Percentiles rank a stretch among this genome's conserved stretches.
phyloP scores from a whole-genome alignment of 108 stramenopile genomes.

The Cyclotella choctawhatcheeana region DNA sequence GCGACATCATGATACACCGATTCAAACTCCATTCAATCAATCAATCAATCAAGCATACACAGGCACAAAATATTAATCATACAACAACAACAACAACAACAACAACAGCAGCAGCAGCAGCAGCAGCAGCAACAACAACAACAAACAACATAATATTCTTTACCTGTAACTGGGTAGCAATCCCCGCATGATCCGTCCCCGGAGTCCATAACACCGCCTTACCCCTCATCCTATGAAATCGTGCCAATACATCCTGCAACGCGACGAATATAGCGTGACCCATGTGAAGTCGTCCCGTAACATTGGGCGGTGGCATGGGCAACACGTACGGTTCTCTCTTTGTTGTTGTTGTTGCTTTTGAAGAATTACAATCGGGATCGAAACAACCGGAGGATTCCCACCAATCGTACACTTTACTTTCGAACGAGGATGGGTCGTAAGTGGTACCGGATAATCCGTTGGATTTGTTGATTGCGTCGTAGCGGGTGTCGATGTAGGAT shows the following conservation, averaged over 20 bases:
- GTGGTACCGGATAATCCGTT: constrained; percentile 18
- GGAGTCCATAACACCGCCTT: constrained; percentile 96
- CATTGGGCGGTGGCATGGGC: constrained; percentile 99
- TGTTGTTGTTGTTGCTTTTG: constrained; percentile 7
- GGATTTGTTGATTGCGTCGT: constrained; percentile 16
- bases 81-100: no score
- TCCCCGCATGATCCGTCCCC: constrained; percentile 98
- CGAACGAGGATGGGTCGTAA: constrained; percentile 83
- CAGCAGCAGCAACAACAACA: no score
- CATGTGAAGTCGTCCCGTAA: constrained; percentile 99
- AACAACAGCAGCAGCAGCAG: no score
- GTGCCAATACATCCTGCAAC: constrained; percentile 96
- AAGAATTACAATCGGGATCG: constrained; percentile 54
- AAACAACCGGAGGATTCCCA: constrained; percentile 88
- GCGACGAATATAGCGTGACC: constrained; percentile 99
- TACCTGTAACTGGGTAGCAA: constrained; percentile 97
- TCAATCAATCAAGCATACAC: no score
- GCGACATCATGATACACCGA: no score
- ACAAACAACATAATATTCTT: neutral
- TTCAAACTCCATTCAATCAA: no score
- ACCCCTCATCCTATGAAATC: constrained; percentile 98
- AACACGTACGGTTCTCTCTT: constrained; percentile 75
- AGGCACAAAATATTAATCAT: no score
- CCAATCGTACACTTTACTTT: constrained; percentile 78
- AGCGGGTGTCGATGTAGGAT: constrained; percentile 8